These are phyloP conservation scores for Striga asiatica DNA, from an alignment of 257 asterid genomes.

Conservation along the genomic window DNA sequence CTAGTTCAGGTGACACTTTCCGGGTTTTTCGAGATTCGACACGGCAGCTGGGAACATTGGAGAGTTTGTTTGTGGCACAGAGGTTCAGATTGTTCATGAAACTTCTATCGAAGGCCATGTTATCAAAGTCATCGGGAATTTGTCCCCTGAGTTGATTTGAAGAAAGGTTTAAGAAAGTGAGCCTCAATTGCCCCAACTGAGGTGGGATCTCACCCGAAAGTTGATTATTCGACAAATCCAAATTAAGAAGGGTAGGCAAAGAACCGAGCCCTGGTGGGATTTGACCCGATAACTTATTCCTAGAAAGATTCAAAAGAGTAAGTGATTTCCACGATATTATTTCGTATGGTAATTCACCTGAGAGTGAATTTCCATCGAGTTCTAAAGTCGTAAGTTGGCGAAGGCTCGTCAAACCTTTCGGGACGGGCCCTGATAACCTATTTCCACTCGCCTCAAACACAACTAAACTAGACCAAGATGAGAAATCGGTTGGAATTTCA, in stretches of 20 bases:
- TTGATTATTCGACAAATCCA: conserved; percentile 65
- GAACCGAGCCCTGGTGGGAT: conserved; percentile 50
- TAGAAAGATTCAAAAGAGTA: conserved; percentile 30
- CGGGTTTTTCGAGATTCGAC: neutral
- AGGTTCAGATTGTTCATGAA: conserved; percentile 57
- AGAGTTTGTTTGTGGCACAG: conserved; percentile 26
- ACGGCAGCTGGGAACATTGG: conserved; percentile 32
- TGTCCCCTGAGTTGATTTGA: conserved; percentile 56
- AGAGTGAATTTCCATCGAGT: conserved; percentile 55
- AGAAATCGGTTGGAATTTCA: conserved; percentile 40
- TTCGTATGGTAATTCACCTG: conserved; percentile 46
- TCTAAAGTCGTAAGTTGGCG: conserved; percentile 21
- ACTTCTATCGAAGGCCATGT: conserved; percentile 43
- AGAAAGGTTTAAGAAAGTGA: conserved; percentile 44
- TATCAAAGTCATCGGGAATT: conserved; percentile 51
- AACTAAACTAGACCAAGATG: conserved; percentile 41
- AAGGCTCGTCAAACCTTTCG: conserved; percentile 57
- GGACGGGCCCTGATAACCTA: conserved; percentile 40
- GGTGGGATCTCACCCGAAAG: conserved; percentile 65
- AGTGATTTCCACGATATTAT: conserved; percentile 62
- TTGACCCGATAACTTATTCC: conserved; percentile 57
- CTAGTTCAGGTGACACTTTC: neutral
- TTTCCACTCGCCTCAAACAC: conserved; percentile 55
- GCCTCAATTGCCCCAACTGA: conserved; percentile 30
- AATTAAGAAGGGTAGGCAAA: conserved; percentile 31